Evolutionary conservation across 2,329 filamentous ascomycete species (phyloP).

Genomic region (Botryotinia globosa): DNA sequence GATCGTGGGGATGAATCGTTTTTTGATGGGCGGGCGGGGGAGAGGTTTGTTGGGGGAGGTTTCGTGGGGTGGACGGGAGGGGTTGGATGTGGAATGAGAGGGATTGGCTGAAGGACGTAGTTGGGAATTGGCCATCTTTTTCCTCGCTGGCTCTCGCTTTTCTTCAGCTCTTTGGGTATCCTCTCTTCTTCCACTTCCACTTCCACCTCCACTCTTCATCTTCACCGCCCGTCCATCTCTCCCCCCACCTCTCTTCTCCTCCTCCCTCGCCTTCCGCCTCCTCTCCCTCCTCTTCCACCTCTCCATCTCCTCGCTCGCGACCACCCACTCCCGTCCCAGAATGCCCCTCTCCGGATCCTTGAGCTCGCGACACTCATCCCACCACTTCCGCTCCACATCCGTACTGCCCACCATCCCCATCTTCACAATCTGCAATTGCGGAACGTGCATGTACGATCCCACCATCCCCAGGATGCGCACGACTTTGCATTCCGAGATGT

Average conservation of each 20-base stretch:
- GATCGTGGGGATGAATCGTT: neutral
- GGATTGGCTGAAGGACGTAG: neutral
- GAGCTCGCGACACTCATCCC: constrained; percentile 54
- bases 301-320: constrained; percentile 44
- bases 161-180: neutral
- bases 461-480: constrained; percentile 57
- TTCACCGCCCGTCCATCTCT: neutral
- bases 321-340: constrained; percentile 53
- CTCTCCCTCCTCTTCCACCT: constrained; percentile 22
- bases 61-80: neutral
- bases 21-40: neutral
- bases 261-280: constrained; percentile 33
- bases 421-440: constrained; percentile 53
- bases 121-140: neutral
- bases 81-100: neutral
- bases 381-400: constrained; percentile 56
- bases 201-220: neutral
- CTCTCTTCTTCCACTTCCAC: neutral
- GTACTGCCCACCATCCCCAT: constrained; percentile 50
- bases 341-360: constrained; percentile 42
- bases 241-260: neutral
- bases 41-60: neutral
- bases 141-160: neutral
- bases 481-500: constrained; percentile 51
- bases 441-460: constrained; percentile 46